These are phyloP conservation scores for Entomortierella lignicola DNA, from an alignment of 192 early-diverging fungal species.

Conservation along the genomic window DNA sequence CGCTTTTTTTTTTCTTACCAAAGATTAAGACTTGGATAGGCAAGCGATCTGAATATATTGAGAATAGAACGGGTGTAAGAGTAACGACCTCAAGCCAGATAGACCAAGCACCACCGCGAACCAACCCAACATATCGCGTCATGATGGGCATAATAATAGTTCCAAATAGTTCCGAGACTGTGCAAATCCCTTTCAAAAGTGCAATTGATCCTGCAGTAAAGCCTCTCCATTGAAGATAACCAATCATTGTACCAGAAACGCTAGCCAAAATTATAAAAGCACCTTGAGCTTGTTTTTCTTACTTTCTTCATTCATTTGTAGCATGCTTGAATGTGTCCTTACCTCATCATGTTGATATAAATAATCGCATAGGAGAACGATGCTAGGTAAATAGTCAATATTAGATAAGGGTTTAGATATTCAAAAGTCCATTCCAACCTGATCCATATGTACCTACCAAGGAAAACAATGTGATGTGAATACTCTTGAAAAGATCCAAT, in stretches of 20 bases:
- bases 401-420: not conserved
- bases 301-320: too few relatives aligned
- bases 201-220: constrained; percentile 40
- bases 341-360: constrained; percentile 53
- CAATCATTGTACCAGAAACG: constrained; percentile 52
- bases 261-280: too few relatives aligned
- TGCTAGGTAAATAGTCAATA: not conserved
- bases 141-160: constrained; percentile 30
- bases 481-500: constrained; percentile 24
- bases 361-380: constrained; percentile 47
- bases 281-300: too few relatives aligned
- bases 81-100: constrained; percentile 45
- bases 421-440: too few relatives aligned
- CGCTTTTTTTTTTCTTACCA: constrained; percentile 33
- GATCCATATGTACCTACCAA: too few relatives aligned
- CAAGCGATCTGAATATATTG: constrained; percentile 33
- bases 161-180: constrained; percentile 33
- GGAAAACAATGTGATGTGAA: constrained; percentile 31
- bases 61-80: constrained; percentile 38
- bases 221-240: constrained; percentile 39
- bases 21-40: constrained; percentile 35
- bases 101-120: constrained; percentile 44
- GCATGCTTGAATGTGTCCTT: too few relatives aligned
- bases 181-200: constrained; percentile 38
- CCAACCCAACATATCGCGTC: constrained; percentile 34